Evolutionary conservation across 2,329 filamentous ascomycete genomes (phyloP), one percentile per base, ranked within the genome.

Genomic region (Onygena corvina): DNA sequence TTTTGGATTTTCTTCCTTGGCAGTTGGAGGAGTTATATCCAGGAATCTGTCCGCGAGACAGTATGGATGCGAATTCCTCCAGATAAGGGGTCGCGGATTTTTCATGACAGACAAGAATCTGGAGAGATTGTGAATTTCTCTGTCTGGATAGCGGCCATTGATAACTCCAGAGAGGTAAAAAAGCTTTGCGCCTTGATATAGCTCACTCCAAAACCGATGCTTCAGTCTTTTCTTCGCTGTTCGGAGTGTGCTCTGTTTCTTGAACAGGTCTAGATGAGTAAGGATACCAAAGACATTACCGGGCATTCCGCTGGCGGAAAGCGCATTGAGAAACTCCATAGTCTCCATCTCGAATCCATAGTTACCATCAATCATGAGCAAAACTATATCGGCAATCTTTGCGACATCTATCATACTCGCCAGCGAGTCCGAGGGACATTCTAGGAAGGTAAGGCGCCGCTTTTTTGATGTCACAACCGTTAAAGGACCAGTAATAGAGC

Each of bases 311-410:
- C 86, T 94, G 2, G 87, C 80, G n/a, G 86, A 84, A 46, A 98
- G 73, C 14, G 95, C 82, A 59, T 95, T 96, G 61, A 98, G 72
- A 54, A 98, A 98, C 68, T 98, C 92, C 92, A 98, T 98, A 0
- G 92, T 98, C 75, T 98, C 92, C 92, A 98, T 98, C 70, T 98
- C 92, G 63, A 98, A 98, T 11, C 92, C 93, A 61, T 85, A 98
- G 69, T 96, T 96, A 50, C 92, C 93, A 63, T 98, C 92, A 59
- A 98, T 98, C 86, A 98, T 92, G 50, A 98, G 76, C 46, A 98
- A 75, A 4, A 96, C 86, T 60, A 98, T 95, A 65, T 98, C 92
- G 14, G 93, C 92, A 36, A 98, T 86, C 69, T 98, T 98, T 52
- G 92, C 86, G 50, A 95, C 77, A 67, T 98, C 92, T 56, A 98